These are phyloP conservation scores for Pyricularia grisea DNA, from an alignment of 2,329 filamentous ascomycete genomes.

Conservation along the genomic window DNA sequence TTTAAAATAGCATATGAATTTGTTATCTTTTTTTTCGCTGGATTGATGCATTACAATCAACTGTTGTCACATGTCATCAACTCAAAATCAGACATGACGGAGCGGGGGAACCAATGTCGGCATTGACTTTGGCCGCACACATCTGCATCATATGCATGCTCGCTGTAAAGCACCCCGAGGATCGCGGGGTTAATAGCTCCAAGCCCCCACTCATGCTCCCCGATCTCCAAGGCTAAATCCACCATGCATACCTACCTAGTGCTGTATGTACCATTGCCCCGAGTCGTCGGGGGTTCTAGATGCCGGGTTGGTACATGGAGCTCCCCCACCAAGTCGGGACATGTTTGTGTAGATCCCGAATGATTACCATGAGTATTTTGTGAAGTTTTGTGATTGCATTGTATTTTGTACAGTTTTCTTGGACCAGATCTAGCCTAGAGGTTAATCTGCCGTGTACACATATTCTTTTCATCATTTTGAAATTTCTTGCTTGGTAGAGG, in stretches of 20 bases:
- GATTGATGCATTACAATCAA: background rate
- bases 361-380: no score
- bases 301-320: no score
- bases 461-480: no score
- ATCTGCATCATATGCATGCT: slow-evolving; percentile 8
- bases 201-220: background rate
- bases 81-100: background rate
- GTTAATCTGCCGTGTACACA: no score
- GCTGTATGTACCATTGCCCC: no score
- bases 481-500: no score
- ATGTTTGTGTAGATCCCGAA: no score
- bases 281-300: no score
- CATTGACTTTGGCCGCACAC: background rate
- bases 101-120: background rate
- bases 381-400: no score
- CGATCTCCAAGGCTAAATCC: background rate
- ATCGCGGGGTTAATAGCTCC: slow-evolving; percentile 8
- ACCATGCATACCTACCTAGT: background rate
- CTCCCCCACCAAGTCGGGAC: no score
- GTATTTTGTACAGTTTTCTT: no score
- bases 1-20: background rate
- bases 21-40: background rate
- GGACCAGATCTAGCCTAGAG: no score
- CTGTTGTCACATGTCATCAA: background rate
- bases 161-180: slow-evolving; percentile 21